Percentiles rank a stretch among this genome's conserved stretches.
phyloP scores from a whole-genome alignment of 345 rosid species.

The Streptanthus diversifolius region DNA sequence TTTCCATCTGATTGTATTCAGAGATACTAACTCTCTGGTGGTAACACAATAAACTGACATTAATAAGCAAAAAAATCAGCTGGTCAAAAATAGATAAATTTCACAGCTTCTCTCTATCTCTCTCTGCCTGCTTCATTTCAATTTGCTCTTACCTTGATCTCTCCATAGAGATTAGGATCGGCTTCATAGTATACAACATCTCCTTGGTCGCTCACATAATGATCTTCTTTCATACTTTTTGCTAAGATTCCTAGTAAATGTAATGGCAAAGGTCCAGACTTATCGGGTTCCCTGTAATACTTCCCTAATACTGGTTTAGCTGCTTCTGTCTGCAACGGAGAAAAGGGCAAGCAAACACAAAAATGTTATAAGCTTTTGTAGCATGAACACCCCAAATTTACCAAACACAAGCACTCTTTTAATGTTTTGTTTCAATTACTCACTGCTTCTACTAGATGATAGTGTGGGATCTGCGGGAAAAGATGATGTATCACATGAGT shows the following conservation, averaged over 20 bases:
- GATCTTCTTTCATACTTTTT: conserved; percentile 65
- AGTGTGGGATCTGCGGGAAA: conserved; percentile 97
- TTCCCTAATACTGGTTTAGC: conserved; percentile 79
- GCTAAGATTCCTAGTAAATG: conserved; percentile 48
- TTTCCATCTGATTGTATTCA: conserved; percentile 19
- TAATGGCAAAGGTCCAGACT: conserved; percentile 66
- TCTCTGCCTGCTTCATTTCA: conserved; percentile 32
- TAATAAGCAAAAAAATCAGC: conserved; percentile 20
- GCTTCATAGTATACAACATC: conserved; percentile 68
- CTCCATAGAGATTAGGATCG: conserved; percentile 43
- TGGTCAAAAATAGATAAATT: background rate
- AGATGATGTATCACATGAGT: conserved; percentile 93
- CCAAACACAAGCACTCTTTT: background rate
- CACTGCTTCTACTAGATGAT: conserved; percentile 86
- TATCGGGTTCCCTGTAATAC: conserved; percentile 75
- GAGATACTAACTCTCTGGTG: conserved; percentile 21
- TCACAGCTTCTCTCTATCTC: conserved; percentile 14
- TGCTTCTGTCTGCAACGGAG: conserved; percentile 63
- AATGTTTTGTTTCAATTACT: conserved; percentile 16
- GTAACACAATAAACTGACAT: conserved; percentile 14
- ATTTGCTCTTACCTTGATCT: conserved; percentile 23
- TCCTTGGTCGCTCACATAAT: conserved; percentile 68
- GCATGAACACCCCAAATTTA: background rate
- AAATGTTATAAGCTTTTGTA: background rate
- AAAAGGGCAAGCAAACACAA: background rate